phyloP scores from a whole-genome alignment of 163 green algal genomes.

The Volvox carteri region DNA sequence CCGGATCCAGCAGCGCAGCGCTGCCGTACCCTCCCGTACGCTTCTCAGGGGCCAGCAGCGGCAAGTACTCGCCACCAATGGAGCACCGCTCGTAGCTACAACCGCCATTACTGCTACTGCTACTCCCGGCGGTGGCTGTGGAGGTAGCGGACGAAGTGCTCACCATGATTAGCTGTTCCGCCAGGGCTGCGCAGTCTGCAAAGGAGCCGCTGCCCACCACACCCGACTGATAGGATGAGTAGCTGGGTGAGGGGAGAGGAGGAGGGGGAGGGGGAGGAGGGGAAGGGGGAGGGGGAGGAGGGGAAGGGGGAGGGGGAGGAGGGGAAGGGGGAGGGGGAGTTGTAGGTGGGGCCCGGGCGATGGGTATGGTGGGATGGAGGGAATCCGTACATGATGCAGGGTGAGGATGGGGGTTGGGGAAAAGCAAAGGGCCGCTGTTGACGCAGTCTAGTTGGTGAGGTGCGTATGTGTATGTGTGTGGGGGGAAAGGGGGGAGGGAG shows the following conservation, averaged over 20 bases:
- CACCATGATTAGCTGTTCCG: conserved; percentile 34
- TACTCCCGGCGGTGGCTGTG: background rate
- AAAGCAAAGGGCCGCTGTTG: too few species aligned
- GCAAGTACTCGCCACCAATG: conserved; percentile 53
- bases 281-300: too few species aligned
- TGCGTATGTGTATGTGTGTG: too few species aligned
- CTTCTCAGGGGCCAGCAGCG: conserved; percentile 18
- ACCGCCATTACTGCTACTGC: background rate
- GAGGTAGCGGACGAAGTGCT: background rate
- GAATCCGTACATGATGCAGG: too few species aligned
- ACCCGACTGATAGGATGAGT: conserved; percentile 6
- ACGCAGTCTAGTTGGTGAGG: too few species aligned
- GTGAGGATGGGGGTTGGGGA: too few species aligned
- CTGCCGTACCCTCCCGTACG: background rate
- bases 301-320: too few species aligned
- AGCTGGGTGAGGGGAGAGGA: conserved; percentile 25
- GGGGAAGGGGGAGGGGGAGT: too few species aligned
- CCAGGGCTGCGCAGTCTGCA: conserved; percentile 37
- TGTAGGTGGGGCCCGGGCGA: too few species aligned
- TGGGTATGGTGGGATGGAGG: too few species aligned
- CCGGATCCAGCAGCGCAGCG: background rate
- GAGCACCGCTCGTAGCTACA: conserved; percentile 44
- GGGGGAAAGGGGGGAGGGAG: background rate
- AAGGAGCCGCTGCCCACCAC: conserved; percentile 59
- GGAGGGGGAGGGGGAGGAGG: too few species aligned